Evolutionary conservation across 805 yeast species (phyloP).

Genomic region (Limtongia smithiae): DNA sequence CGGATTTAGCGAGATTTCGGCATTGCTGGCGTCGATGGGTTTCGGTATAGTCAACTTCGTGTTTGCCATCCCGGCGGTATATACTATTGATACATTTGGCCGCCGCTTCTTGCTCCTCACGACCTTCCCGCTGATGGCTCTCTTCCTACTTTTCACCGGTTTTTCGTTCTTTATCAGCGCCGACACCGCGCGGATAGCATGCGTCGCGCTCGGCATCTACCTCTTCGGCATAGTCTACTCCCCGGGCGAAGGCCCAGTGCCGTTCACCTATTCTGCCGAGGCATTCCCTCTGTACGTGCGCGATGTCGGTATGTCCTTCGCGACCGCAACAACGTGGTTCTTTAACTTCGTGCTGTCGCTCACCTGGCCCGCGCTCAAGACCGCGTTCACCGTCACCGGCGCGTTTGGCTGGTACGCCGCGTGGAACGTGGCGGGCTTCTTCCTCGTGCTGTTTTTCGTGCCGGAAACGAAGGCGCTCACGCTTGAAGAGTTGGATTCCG

Average conservation of each 20-base stretch:
- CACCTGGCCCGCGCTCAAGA: constrained; percentile 72
- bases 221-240: constrained; percentile 71
- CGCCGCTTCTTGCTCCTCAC: constrained; percentile 56
- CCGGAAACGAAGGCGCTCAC: constrained; percentile 64
- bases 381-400: constrained; percentile 71
- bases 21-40: constrained; percentile 80
- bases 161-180: constrained; percentile 67
- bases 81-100: constrained; percentile 74
- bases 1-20: constrained; percentile 57
- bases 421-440: constrained; percentile 73
- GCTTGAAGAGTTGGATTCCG: constrained; percentile 51
- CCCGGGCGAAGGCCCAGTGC: constrained; percentile 85
- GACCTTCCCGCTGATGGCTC: constrained; percentile 59
- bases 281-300: constrained; percentile 75
- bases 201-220: constrained; percentile 70
- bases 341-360: constrained; percentile 60
- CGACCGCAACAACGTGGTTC: constrained; percentile 59
- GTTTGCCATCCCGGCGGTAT: constrained; percentile 79
- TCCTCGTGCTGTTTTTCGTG: constrained; percentile 49
- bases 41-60: constrained; percentile 77
- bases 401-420: constrained; percentile 88
- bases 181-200: constrained; percentile 53
- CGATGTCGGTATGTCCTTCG: constrained; percentile 76
- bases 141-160: constrained; percentile 49
- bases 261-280: constrained; percentile 85